phyloP scores from a whole-genome alignment of 2,329 filamentous ascomycete genomes.

The Penicillium sp. region DNA sequence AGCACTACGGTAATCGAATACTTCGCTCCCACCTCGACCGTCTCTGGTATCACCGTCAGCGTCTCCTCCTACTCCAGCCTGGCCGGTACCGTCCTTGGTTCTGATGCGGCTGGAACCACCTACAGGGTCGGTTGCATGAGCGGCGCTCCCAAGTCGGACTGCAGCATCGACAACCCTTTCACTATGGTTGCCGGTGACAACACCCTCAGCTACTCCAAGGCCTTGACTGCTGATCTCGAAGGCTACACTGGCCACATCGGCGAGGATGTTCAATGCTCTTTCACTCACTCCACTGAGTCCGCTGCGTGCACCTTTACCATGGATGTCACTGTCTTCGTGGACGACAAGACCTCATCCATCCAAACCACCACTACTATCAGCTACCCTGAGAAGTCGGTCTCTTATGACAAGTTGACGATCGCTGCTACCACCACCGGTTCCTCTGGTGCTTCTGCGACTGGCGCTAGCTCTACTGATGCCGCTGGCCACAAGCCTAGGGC shows the following conservation, averaged over 20 bases:
- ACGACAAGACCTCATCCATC: background rate
- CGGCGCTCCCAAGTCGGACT: constrained; percentile 1
- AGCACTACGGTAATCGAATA: background rate
- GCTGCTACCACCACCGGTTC: background rate
- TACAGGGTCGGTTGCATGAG: constrained; percentile 1
- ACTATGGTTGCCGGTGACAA: constrained; percentile 1
- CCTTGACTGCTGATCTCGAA: background rate
- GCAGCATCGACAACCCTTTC: background rate
- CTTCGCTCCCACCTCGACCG: background rate
- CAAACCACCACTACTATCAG: background rate
- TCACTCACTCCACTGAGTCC: background rate
- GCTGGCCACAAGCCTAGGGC: background rate
- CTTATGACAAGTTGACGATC: background rate
- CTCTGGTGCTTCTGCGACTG: background rate
- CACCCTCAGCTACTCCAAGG: background rate
- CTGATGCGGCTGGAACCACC: constrained; percentile 2
- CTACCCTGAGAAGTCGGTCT: background rate
- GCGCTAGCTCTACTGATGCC: background rate
- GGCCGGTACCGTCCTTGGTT: constrained; percentile 1
- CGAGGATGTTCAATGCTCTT: background rate
- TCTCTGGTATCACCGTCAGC: background rate
- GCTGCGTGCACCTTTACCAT: background rate
- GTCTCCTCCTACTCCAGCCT: background rate
- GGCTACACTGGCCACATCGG: background rate
- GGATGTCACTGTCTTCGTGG: background rate